These are phyloP conservation scores for Aspergillus sp. DNA, from an alignment of 2,329 filamentous ascomycete species.

Conservation along the genomic window DNA sequence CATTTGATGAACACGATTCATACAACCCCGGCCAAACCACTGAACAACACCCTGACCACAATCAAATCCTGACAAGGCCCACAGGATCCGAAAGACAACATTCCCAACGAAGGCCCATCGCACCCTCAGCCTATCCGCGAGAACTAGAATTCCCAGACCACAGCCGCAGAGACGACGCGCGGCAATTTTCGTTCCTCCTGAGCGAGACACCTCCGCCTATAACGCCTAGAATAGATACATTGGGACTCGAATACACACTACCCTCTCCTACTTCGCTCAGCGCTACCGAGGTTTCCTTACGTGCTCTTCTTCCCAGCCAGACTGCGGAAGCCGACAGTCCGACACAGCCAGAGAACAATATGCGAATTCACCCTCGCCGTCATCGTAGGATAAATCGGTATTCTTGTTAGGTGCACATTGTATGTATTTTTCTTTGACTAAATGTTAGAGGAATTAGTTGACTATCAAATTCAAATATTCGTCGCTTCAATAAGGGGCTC, in stretches of 20 bases:
- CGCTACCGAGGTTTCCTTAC: conserved; percentile 5
- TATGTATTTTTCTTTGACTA: too few species aligned
- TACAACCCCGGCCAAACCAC: background rate
- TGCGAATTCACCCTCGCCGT: background rate
- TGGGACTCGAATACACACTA: background rate
- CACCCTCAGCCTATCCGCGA: background rate
- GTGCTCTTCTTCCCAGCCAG: background rate
- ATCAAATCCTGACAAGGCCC: background rate
- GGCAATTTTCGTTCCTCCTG: background rate
- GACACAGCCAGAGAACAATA: background rate
- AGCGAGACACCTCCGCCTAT: background rate
- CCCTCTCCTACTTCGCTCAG: conserved; percentile 4
- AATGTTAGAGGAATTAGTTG: too few species aligned
- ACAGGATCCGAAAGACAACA: background rate
- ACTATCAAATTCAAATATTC: too few species aligned
- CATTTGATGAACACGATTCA: background rate
- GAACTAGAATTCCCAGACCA: background rate
- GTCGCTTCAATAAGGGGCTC: too few species aligned
- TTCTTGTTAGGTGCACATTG: background rate
- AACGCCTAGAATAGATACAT: background rate
- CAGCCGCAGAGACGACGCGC: background rate
- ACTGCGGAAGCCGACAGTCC: background rate
- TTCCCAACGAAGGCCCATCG: background rate
- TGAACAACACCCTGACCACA: background rate
- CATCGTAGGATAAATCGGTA: background rate